phyloP scores from a whole-genome alignment of 768 basidiomycete genomes.

The Porphyrellus cyaneotinctus region DNA sequence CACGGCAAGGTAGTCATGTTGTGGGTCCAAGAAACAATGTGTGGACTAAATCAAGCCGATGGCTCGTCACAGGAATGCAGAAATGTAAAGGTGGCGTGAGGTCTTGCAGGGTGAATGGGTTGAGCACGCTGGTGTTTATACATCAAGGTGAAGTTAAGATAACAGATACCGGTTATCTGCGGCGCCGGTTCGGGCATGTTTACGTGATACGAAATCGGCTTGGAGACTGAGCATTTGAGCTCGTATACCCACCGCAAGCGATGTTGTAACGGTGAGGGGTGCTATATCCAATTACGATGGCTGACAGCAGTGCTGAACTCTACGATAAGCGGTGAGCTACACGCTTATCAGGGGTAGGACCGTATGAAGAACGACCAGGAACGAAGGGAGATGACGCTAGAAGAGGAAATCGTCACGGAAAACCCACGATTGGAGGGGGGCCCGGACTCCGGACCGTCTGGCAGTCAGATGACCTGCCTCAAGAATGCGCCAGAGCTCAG shows the following conservation, averaged over 20 bases:
- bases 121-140: neutral
- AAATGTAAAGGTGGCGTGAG: slow-evolving; percentile 16
- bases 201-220: neutral
- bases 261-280: neutral
- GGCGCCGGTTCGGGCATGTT: slow-evolving; percentile 4
- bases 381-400: slow-evolving; percentile 1
- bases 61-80: slow-evolving; percentile 8
- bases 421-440: slow-evolving; percentile 2
- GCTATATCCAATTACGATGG: neutral
- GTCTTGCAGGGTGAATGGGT: slow-evolving; percentile 7
- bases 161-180: slow-evolving; percentile 6
- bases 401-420: slow-evolving; percentile 2
- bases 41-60: neutral
- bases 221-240: neutral
- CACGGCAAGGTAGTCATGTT: neutral
- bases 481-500: neutral
- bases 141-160: slow-evolving; percentile 5
- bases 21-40: slow-evolving; percentile 19
- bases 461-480: too few species aligned
- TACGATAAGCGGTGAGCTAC: neutral
- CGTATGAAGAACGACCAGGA: neutral
- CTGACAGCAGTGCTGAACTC: neutral
- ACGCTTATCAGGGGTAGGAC: slow-evolving; percentile 3
- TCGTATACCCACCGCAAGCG: neutral
- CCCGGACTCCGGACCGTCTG: neutral